Conservation (phyloP, 805 yeast genomes). For the Candida manassasensis region DNA sequence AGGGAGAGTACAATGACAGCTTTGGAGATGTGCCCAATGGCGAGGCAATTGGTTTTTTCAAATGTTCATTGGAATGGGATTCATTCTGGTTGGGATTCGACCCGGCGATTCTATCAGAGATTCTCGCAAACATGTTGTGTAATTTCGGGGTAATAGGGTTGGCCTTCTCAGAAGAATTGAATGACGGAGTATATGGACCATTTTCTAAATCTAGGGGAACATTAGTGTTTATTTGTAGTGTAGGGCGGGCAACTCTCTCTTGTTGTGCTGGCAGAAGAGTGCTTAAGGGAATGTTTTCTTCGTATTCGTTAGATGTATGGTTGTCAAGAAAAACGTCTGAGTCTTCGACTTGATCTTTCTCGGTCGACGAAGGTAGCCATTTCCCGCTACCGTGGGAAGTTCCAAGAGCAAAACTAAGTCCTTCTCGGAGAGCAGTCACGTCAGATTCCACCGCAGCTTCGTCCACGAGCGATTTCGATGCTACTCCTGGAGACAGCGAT, state of each 20-base stretch:
- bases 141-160: slow-evolving; percentile 9
- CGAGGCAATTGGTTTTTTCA: slow-evolving; percentile 2
- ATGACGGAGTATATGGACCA: not conserved
- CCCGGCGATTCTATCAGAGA: slow-evolving; percentile 36
- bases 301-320: slow-evolving; percentile 3
- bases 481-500: not conserved
- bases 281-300: slow-evolving; percentile 1
- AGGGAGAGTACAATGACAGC: too few species aligned
- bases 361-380: slow-evolving; percentile 24
- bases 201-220: not conserved
- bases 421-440: slow-evolving; percentile 28
- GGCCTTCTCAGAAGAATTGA: not conserved
- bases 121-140: slow-evolving; percentile 20
- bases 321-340: too few species aligned
- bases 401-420: slow-evolving; percentile 33
- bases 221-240: slow-evolving; percentile 1
- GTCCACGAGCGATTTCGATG: slow-evolving; percentile 2
- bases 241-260: not conserved
- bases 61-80: not conserved
- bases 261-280: not conserved
- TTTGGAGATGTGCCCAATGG: too few species aligned
- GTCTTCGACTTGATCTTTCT: slow-evolving; percentile 6
- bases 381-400: slow-evolving; percentile 16
- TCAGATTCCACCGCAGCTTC: slow-evolving; percentile 11
- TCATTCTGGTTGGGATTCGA: slow-evolving; percentile 14